phyloP scores from a whole-genome alignment of 225 moss, liverwort and hornwort species.

The Marchantia polymorpha region DNA sequence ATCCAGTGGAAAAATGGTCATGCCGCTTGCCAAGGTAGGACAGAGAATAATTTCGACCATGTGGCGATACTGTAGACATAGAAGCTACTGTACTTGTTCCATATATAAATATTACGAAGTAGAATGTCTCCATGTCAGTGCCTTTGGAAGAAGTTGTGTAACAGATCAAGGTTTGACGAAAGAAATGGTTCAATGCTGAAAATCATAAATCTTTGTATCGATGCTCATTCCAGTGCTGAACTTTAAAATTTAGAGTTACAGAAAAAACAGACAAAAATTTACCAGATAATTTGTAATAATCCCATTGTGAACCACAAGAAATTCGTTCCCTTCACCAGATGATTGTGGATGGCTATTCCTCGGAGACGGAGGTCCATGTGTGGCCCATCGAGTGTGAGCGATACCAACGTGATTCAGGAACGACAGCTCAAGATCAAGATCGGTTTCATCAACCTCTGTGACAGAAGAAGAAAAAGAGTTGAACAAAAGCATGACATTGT shows the following conservation, averaged over 20 bases:
- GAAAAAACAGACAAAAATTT: constrained; percentile 9
- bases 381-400: constrained; percentile 98
- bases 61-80: not conserved
- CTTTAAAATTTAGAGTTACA: not conserved
- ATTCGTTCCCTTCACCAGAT: constrained; percentile 91
- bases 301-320: constrained; percentile 98
- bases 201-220: too few species aligned
- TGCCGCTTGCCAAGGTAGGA: too few species aligned
- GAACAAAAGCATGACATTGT: not conserved
- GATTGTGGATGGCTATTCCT: constrained; percentile 96
- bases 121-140: too few species aligned
- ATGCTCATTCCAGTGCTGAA: not conserved
- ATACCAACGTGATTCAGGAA: constrained; percentile 85
- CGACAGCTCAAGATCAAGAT: constrained; percentile 64
- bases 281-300: constrained; percentile 97
- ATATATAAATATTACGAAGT: too few species aligned
- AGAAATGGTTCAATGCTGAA: too few species aligned
- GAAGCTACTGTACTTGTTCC: too few species aligned
- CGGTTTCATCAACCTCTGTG: constrained; percentile 78
- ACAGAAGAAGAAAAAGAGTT: not conserved
- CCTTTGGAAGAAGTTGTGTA: too few species aligned
- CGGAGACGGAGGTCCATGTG: constrained; percentile 93
- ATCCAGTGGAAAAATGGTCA: too few species aligned
- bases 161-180: too few species aligned
- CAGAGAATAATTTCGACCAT: not conserved